Evolutionary conservation across 495 filamentous ascomycete species (phyloP).

Genomic region (Penicillium herquei): DNA sequence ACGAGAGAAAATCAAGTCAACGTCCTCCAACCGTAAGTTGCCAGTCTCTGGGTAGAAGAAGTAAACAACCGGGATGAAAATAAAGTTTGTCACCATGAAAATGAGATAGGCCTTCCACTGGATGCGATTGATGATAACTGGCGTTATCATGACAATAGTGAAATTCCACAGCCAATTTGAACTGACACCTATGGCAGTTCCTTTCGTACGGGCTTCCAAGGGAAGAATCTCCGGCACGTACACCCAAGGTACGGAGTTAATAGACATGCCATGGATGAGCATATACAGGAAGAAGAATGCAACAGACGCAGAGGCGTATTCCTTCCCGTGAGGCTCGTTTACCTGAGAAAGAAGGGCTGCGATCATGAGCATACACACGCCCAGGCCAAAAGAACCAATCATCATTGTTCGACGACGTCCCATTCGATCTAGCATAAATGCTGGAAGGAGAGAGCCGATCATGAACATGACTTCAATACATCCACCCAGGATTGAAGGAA

Average conservation of each 20-base stretch:
- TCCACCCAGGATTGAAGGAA: conserved; percentile 49
- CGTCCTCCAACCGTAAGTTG: conserved; percentile 43
- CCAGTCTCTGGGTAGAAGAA: conserved; percentile 45
- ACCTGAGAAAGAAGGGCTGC: conserved; percentile 44
- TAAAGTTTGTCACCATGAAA: conserved; percentile 56
- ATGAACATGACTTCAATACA: conserved; percentile 46
- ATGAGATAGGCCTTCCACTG: conserved; percentile 61
- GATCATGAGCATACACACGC: conserved; percentile 52
- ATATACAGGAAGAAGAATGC: conserved; percentile 54
- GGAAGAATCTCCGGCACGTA: conserved; percentile 49
- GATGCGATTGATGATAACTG: conserved; percentile 50
- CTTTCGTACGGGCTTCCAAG: conserved; percentile 39
- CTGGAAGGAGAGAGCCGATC: conserved; percentile 44
- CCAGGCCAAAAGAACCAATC: conserved; percentile 49
- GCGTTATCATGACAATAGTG: conserved; percentile 60
- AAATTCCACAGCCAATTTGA: conserved; percentile 55
- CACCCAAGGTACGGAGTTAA: conserved; percentile 49
- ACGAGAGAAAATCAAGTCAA: conserved; percentile 33
- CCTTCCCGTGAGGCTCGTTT: conserved; percentile 21
- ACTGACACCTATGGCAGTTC: conserved; percentile 40
- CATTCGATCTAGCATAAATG: conserved; percentile 46
- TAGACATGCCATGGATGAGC: conserved; percentile 47
- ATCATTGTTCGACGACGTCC: conserved; percentile 62
- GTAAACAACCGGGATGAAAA: conserved; percentile 45
- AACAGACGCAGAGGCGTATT: conserved; percentile 40